Evolutionary conservation across 139 green algal genomes (phyloP), one percentile per base, ranked within the genome.

Genomic region (Volvox reticuliferus): DNA sequence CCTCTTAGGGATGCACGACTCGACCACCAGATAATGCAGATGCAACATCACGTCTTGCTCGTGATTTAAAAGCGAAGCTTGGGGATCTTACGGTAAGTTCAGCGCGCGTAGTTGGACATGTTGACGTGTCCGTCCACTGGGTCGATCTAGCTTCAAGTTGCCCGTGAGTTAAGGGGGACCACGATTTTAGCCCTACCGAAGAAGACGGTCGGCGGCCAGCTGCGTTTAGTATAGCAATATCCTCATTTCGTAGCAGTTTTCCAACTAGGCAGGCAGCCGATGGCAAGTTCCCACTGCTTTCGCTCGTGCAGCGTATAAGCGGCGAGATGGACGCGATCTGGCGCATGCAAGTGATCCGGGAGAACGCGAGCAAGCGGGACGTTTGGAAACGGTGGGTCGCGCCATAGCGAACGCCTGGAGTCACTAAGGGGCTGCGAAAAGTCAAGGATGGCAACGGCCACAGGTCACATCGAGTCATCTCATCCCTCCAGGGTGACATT

Each of bases 291-390:
- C 44, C 44, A 55, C 9, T 55, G 44, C 44, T 55, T 55, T 55
- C 9, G 44, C 21, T 30, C 21, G n/a, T 95, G 90, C 94, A 97
- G 94, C 88, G 93, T n/a, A 96, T 94, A 32, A 97, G 93, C 82
- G 36, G 82, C 22, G 95, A 98, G 65, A 93, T 98, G 93, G 97
- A 99, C 71, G 95, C 91, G n/a, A 89, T 94, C 16, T 98, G 96
- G 96, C 95, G 97, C 30, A 98, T 99, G 97, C 95, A 97, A 69
- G 89, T 96, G 2, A 87, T 98, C 1, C 89, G 96, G 19, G 95
- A 97, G 88, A 83, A 91, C 91, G 14, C 73, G 82, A 76, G 85
- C 87, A 96, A 96, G 82, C 88, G 95, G 1, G 94, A 98, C 36
- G 80, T 98, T 0, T 98, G 97, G 97, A 97, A 96, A 77, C 75